Evolutionary conservation across 306 rosid species (phyloP), one percentile per base, ranked within the genome.

Genomic region (Gynostemma pentaphyllum): DNA sequence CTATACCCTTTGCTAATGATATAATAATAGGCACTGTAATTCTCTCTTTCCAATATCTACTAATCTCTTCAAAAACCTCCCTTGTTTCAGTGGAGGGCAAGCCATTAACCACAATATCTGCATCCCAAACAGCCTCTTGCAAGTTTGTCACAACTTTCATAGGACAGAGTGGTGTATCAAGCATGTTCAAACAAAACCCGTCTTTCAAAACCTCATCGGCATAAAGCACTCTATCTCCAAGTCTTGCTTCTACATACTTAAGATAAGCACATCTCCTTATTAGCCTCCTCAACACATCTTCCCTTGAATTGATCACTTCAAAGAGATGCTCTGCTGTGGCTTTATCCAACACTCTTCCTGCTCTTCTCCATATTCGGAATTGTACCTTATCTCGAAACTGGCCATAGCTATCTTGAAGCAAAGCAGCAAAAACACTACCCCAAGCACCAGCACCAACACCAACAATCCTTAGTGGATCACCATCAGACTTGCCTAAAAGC

Each of bases 41-140:
- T 69, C 96, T 85, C 79, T 90, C 97, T 69, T 87, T 87, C 97
- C 96, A 90, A 40, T 87, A 90, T 30, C 73, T 62, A 69, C 87
- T 85, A 28, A 87, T 90, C 81, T 87, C 96, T 74, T 90, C 95
- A 45, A 90, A 90, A 66, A 87, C 83, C 82, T 81, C 97, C 0
- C 76, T 62, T 2, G 95, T 85, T 60, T 90, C 97, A 13, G 97
- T 90, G 11, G 97, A 90, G 62, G 97, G 97, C 84, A 90, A 69
- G 22, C 95, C 96, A 78, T 90, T 90, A n/a, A 90, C 86, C n/a
- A 90, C 91, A 56, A 90, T 75, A 73, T 90, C 96, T 8, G 97
- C 97, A 78, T 90, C 95, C 97, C 96, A 90, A 75, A 90, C 89
- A 46, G 97, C 97, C 66, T 91, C 97, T 74, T 91, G 97, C 91